Conservation (phyloP, 2,329 filamentous ascomycete species). For the Blumeria graminis region DNA sequence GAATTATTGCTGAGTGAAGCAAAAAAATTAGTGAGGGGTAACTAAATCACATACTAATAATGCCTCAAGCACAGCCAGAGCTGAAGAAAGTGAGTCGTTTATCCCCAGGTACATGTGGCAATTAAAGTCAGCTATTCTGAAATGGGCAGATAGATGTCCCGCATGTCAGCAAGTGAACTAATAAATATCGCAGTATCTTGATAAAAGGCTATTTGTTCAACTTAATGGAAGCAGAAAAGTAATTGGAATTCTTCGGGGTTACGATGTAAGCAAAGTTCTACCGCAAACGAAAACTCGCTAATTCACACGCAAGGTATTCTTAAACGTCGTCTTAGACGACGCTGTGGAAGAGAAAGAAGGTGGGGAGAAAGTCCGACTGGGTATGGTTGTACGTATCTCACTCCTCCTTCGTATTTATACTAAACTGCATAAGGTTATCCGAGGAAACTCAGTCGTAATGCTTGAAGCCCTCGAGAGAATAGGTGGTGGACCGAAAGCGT, state of each 20-base stretch:
- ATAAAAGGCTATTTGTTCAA: constrained; percentile 95
- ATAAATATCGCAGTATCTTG: constrained; percentile 51
- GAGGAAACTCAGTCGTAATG: constrained; percentile 97
- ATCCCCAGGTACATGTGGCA: no score
- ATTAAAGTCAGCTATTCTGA: no score
- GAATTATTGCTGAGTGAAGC: no score
- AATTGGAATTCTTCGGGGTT: constrained; percentile 77
- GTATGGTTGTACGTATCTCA: constrained; percentile 55
- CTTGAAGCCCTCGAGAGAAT: constrained; percentile 59
- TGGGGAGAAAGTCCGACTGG: constrained; percentile 71
- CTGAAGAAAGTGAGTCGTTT: constrained; percentile 61
- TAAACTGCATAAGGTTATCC: constrained; percentile 45
- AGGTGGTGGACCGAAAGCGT: constrained; percentile 22
- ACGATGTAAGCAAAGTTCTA: constrained; percentile 42
- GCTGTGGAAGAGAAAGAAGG: constrained; percentile 84
- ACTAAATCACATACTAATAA: constrained; percentile 19
- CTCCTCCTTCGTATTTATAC: not conserved
- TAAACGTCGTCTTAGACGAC: constrained; percentile 95
- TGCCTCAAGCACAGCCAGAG: constrained; percentile 98
- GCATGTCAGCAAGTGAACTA: not conserved
- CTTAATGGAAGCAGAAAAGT: constrained; percentile 96
- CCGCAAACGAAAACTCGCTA: not conserved
- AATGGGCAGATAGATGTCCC: no score
- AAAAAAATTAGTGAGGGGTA: no score
- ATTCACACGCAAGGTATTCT: constrained; percentile 45